These are phyloP conservation scores for Lunularia cruciata DNA, from an alignment of 225 moss, liverwort and hornwort species.

Conservation along the genomic window DNA sequence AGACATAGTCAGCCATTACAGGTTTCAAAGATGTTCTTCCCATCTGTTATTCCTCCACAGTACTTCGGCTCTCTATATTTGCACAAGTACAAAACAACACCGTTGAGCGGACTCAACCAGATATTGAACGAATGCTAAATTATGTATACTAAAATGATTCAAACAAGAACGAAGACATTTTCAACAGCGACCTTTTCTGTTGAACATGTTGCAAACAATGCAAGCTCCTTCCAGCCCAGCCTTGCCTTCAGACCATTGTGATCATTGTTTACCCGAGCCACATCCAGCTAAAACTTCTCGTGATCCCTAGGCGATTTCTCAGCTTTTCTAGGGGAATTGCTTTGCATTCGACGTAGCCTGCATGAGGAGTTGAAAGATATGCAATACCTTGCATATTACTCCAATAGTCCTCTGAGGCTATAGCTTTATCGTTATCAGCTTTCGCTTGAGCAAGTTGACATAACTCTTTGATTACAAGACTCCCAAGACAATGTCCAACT, in stretches of 20 bases:
- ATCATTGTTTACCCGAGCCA: not conserved
- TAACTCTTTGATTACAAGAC: constrained; percentile 24
- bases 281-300: not conserved
- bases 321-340: no score
- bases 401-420: not conserved
- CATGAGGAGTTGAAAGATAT: constrained; percentile 11
- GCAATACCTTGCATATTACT: constrained; percentile 2
- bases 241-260: no score
- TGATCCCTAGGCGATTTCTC: not conserved
- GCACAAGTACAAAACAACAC: no score
- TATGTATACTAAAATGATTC: not conserved
- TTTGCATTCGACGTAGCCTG: not conserved
- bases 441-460: not conserved
- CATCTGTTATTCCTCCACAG: no score
- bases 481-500: constrained; percentile 21
- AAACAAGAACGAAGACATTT: not conserved
- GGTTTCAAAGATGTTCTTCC: no score
- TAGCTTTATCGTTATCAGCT: not conserved
- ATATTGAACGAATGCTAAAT: not conserved
- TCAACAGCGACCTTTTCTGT: not conserved
- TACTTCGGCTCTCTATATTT: no score
- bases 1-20: no score
- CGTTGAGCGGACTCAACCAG: not conserved
- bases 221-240: constrained; percentile 16
- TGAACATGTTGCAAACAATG: constrained; percentile 9